Evolutionary conservation across 108 stramenopile species (phyloP).

Genomic region (Cyclostephanos tholiformis): DNA sequence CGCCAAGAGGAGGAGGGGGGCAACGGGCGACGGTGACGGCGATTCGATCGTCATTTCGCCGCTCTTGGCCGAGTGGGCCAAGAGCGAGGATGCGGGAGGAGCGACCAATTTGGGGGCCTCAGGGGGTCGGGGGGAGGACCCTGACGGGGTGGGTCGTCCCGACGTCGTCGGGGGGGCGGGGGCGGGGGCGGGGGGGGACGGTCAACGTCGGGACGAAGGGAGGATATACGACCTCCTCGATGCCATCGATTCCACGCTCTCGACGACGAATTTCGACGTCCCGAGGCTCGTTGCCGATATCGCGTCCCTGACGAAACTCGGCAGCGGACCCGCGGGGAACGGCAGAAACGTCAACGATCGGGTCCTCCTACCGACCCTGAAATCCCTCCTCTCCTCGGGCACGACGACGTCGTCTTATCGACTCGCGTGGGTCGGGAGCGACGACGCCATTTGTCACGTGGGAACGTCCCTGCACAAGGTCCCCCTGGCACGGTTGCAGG

Average conservation of each 20-base stretch:
- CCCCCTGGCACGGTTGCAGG: conserved; percentile 83
- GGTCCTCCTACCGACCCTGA: conserved; percentile 20
- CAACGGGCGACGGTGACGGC: background rate
- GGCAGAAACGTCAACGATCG: conserved; percentile 5
- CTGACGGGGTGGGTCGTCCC: background rate
- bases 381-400: conserved; percentile 14
- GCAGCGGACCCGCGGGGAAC: background rate
- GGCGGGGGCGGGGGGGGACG: background rate
- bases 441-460: conserved; percentile 75
- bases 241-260: conserved; percentile 26
- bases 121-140: conserved; percentile 9
- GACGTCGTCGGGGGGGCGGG: background rate
- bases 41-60: conserved; percentile 35
- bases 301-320: conserved; percentile 17
- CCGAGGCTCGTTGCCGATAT: conserved; percentile 23
- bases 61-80: conserved; percentile 46
- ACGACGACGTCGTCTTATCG: conserved; percentile 49
- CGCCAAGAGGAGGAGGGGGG: background rate
- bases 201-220: background rate
- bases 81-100: background rate
- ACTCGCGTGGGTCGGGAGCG: conserved; percentile 79
- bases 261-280: conserved; percentile 35
- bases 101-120: background rate
- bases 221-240: conserved; percentile 28
- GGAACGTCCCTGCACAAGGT: conserved; percentile 90